Percentiles rank a stretch among this genome's conserved stretches.
These are phyloP conservation scores for Erythrophleum ivorense DNA, from an alignment of 331 rosid species.

Conservation along the genomic window DNA sequence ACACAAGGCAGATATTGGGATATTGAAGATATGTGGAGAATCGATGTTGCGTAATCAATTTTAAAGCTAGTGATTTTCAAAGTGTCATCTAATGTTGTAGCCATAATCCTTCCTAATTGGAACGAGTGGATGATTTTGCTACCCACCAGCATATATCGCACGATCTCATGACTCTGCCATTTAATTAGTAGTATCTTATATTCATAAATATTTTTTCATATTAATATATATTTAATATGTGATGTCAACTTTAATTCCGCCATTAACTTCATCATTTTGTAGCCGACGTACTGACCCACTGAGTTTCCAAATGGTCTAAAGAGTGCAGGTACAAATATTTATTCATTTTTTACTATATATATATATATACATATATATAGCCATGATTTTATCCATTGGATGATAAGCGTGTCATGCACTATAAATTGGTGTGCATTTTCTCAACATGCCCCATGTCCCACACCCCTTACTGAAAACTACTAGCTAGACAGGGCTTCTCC, in stretches of 20 bases:
- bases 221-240: neutral
- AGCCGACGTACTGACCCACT: neutral
- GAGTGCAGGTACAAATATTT: neutral
- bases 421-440: conserved; percentile 7
- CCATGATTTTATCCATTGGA: conserved; percentile 17
- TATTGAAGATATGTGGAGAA: neutral
- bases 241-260: neutral
- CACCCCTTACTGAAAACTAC: neutral
- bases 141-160: neutral
- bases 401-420: conserved; percentile 31
- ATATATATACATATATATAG: neutral
- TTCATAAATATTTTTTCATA: neutral
- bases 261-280: conserved; percentile 10
- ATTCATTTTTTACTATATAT: neutral
- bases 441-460: neutral
- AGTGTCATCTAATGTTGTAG: neutral
- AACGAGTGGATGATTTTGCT: neutral
- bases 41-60: conserved; percentile 34
- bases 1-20: neutral
- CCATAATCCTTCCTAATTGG: neutral
- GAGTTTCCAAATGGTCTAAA: neutral
- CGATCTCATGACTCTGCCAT: neutral
- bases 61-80: conserved; percentile 3
- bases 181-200: neutral
- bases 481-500: neutral